These are phyloP conservation scores for Ceratocystis colombiana DNA, from an alignment of 2,329 filamentous ascomycete species.

Conservation along the genomic window DNA sequence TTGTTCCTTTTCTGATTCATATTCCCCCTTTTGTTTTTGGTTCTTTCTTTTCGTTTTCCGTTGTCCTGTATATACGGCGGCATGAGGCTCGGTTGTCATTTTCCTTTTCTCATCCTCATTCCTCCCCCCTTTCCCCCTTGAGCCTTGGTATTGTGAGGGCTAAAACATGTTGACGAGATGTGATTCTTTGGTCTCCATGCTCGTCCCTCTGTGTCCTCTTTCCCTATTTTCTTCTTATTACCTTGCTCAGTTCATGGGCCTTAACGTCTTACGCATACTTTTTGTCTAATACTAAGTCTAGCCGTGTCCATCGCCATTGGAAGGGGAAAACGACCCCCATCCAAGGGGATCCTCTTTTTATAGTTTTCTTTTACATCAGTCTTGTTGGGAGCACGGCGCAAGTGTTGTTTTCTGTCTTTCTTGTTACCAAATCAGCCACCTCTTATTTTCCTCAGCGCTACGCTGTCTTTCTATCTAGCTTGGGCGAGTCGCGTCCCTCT, in stretches of 20 bases:
- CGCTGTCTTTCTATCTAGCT: neutral
- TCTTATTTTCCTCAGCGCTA: neutral
- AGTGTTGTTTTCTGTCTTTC: constrained; percentile 16
- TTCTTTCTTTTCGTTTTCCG: constrained; percentile 1
- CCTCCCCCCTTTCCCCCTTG: neutral
- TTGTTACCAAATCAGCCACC: constrained; percentile 5
- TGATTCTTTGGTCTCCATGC: neutral
- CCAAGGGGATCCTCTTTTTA: neutral
- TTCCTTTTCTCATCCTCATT: constrained; percentile 1
- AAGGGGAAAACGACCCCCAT: neutral
- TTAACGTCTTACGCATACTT: constrained; percentile 2
- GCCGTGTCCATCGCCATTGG: neutral
- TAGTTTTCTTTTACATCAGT: constrained; percentile 14
- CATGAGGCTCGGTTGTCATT: neutral
- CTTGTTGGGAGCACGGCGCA: constrained; percentile 20
- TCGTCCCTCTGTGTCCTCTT: constrained; percentile 25
- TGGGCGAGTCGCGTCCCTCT: neutral
- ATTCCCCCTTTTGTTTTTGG: constrained; percentile 19
- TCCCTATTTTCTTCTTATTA: constrained; percentile 26
- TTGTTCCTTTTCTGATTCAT: constrained; percentile 23
- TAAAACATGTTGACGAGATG: neutral
- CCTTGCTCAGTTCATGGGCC: neutral
- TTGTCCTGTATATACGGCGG: neutral
- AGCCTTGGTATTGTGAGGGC: neutral
- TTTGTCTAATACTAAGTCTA: constrained; percentile 9